A percentile compares a stretch with the other conserved stretches of the same genome.
Conservation (phyloP, 352 stramenopile genomes). For the Phytophthora tentaculata region DNA sequence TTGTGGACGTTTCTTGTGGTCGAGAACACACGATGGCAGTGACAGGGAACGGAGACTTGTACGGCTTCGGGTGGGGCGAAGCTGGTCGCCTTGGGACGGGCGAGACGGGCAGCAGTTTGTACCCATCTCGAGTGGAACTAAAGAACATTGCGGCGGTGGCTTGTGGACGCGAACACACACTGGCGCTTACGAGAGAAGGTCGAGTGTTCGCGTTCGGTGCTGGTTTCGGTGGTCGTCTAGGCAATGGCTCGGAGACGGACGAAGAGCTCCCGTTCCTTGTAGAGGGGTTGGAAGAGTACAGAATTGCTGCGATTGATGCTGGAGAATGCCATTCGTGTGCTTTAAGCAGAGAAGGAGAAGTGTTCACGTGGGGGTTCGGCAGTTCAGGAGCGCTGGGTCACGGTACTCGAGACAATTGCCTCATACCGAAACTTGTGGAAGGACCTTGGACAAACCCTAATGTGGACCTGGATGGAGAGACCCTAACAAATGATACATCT, state of each 20-base stretch:
- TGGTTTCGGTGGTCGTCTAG: conserved; percentile 79
- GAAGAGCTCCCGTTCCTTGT: conserved; percentile 60
- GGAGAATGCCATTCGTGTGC: conserved; percentile 86
- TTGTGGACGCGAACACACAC: conserved; percentile 85
- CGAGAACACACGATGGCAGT: conserved; percentile 89
- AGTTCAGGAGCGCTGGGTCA: conserved; percentile 79
- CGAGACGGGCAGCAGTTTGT: conserved; percentile 69
- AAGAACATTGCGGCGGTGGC: conserved; percentile 58
- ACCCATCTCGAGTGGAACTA: conserved; percentile 67
- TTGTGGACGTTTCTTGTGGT: conserved; percentile 70
- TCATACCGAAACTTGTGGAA: conserved; percentile 48
- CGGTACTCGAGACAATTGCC: conserved; percentile 61
- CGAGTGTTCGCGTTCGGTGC: conserved; percentile 77
- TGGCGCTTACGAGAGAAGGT: conserved; percentile 61
- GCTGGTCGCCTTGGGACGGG: conserved; percentile 82
- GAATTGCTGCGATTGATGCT: conserved; percentile 63
- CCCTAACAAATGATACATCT: neutral
- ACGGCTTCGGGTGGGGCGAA: conserved; percentile 87
- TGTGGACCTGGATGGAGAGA: conserved; percentile 19
- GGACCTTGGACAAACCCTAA: conserved; percentile 29
- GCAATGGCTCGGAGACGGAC: conserved; percentile 67
- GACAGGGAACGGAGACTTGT: conserved; percentile 67
- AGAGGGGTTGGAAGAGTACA: conserved; percentile 37
- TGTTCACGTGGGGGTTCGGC: conserved; percentile 91
- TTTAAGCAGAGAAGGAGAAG: conserved; percentile 59